These are phyloP conservation scores for Volvox reticuliferus DNA, from an alignment of 139 green algal genomes.

Conservation along the genomic window DNA sequence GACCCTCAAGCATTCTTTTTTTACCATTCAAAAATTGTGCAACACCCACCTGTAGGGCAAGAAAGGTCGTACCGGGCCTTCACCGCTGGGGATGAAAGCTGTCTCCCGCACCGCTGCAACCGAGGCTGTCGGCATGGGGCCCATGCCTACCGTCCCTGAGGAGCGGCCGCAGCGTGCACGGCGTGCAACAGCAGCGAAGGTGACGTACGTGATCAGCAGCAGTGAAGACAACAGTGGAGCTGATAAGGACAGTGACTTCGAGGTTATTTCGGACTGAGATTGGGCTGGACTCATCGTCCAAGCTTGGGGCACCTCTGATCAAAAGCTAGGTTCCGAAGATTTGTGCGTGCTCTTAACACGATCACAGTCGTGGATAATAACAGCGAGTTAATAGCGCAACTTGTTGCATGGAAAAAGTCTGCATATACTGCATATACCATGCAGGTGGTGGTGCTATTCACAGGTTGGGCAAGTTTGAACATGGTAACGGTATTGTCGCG, in stretches of 20 bases:
- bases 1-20: no score
- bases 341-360: no score
- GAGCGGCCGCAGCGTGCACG: conserved; percentile 46
- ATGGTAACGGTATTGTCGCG: no score
- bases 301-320: no score
- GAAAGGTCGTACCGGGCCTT: conserved; percentile 58
- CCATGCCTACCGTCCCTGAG: conserved; percentile 27
- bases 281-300: neutral
- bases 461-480: no score
- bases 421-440: no score
- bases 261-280: conserved; percentile 15
- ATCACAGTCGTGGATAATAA: no score
- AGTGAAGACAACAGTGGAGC: neutral
- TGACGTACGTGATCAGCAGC: conserved; percentile 18
- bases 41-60: conserved; percentile 56
- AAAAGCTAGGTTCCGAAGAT: no score
- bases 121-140: no score
- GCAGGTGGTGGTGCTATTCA: no score
- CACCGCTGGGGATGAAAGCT: conserved; percentile 56
- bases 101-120: neutral
- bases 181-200: conserved; percentile 40
- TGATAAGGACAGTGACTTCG: conserved; percentile 32
- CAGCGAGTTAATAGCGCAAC: no score
- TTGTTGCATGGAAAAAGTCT: no score
- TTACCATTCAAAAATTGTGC: neutral